Base-by-base conservation (phyloP, 371 early-diverging fungal genomes). In the Actinomortierella ambigua region DNA sequence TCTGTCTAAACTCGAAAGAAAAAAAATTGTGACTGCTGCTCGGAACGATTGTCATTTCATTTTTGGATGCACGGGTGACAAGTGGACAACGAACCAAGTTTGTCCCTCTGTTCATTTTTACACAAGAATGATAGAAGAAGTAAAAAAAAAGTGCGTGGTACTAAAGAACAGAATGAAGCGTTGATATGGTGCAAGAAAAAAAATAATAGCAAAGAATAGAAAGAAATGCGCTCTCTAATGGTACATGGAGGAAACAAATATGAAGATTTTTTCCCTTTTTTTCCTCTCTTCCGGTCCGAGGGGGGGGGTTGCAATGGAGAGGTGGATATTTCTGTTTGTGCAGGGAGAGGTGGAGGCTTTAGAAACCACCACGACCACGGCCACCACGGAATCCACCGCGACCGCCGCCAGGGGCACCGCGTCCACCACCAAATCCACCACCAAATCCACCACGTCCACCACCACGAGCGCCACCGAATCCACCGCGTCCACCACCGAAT, bases 331-430 rank as follows among this genome's bases (percentile, higher is more conserved):
- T 34, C n/a, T 6, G 11, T 34, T 6, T 34, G 34, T 34, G 34
- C 34, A n/a, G n/a, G n/a, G n/a, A n/a, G n/a, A n/a, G n/a, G n/a
- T n/a, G n/a, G n/a, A n/a, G 50, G 26, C 24, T 49, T 68, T 68
- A 68, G 60, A 39, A 57, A 48, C 80, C 75, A 49, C 80, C 75
- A 56, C 73, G 67, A 55, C 77, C 68, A 56, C 69, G 66, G 49
- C 77, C 71, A 29, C 71, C 70, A 63, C 73, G 57, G 55, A 58
- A 64, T 22, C 83, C 80, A 52, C 83, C 78, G 50, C 77, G 73
- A 41, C 75, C 80, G 42, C 79, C 78, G 59, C 80, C 69, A 47
- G 77, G 62, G 49, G 75, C 76, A 34, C 80, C 82, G n/a, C 70
- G 57, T 22, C 68, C 57, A 61, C 69, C 68, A 62, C 69, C 59